Evolutionary conservation across 225 moss, liverwort and hornwort genomes (phyloP), one percentile per base, ranked within the genome.

Genomic region (Polytrichum formosum): DNA sequence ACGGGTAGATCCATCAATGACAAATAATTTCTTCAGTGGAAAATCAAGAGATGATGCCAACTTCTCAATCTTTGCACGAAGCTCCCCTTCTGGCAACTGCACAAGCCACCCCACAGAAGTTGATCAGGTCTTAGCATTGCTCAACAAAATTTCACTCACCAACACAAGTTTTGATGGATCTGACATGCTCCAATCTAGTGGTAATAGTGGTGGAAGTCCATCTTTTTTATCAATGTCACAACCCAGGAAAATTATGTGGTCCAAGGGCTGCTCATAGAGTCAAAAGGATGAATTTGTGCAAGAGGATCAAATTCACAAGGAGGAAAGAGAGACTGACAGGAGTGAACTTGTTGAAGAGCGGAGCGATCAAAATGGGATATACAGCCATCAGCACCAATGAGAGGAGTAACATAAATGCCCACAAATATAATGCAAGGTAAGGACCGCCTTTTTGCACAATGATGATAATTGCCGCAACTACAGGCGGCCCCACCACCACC

Each of bases 381-480:
- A 98, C 76, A 16, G 94, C 92, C 98, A 98, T 98, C 85, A 98
- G 72, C 64, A 87, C 87, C 10, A 98, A 82, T 7, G 98, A 91
- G 46, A 98, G 77, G 56, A 92, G 73, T 62, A 98, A 55, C 98
- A 94, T 98, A 75, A 98, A 98, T 61, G 90, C 94, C 98, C 98
- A 98, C 23, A 98, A 67, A 79, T 98, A 98, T 21, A 98, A 84
- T 54, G 98, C 94, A 77, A 98, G 91, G 61, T 94, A 98, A 13
- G 98, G 98, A 4, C 98, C 98, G 29, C 98, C 98, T 68, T 90
- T 91, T 87, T 92, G 94, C 82, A 84, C 94, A 73, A 98, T 89
- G 31, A 76, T 73, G 68, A 98, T 92, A 26, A 98, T 90, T 1
- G 90, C 90, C 58, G 94, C 79, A 58, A 98, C 90, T 26, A 98